A percentile compares a stretch with the other conserved stretches of the same genome.
These are phyloP conservation scores for Phytopythium helicoides DNA, from an alignment of 352 stramenopile genomes.

Conservation along the genomic window DNA sequence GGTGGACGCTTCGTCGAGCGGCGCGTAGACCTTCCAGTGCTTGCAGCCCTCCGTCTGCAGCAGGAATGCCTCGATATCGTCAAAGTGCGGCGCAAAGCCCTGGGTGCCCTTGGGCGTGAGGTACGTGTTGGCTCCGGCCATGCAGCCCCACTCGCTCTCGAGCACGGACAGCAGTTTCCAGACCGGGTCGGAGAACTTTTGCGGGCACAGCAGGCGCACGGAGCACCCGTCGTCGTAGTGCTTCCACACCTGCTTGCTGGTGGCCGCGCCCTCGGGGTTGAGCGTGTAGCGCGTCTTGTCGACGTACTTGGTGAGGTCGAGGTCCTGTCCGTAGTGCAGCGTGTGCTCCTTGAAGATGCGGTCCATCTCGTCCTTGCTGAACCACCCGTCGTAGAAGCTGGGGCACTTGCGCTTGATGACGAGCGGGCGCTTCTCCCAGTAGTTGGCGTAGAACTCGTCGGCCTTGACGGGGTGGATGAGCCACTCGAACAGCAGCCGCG, in stretches of 20 bases:
- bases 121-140: conserved; percentile 95
- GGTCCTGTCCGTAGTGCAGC: conserved; percentile 74
- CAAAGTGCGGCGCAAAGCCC: conserved; percentile 97
- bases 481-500: conserved; percentile 80
- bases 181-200: conserved; percentile 87
- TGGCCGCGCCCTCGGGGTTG: conserved; percentile 55
- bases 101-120: conserved; percentile 91
- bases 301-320: conserved; percentile 89
- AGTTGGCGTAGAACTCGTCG: conserved; percentile 90
- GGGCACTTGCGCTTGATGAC: conserved; percentile 69
- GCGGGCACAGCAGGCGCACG: conserved; percentile 91
- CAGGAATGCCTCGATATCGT: conserved; percentile 96
- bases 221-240: conserved; percentile 88
- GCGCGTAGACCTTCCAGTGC: conserved; percentile 91
- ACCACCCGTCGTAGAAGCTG: conserved; percentile 81
- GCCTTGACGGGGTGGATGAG: conserved; percentile 79
- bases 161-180: conserved; percentile 93
- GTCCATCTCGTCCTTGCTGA: conserved; percentile 69
- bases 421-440: conserved; percentile 93
- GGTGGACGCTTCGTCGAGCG: conserved; percentile 46
- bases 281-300: conserved; percentile 73
- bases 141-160: conserved; percentile 93
- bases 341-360: conserved; percentile 74
- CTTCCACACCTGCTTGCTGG: conserved; percentile 70
- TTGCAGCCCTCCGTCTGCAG: conserved; percentile 93